Evolutionary conservation across 768 basidiomycete genomes (phyloP).

Genomic region (Tulasnella sp.): DNA sequence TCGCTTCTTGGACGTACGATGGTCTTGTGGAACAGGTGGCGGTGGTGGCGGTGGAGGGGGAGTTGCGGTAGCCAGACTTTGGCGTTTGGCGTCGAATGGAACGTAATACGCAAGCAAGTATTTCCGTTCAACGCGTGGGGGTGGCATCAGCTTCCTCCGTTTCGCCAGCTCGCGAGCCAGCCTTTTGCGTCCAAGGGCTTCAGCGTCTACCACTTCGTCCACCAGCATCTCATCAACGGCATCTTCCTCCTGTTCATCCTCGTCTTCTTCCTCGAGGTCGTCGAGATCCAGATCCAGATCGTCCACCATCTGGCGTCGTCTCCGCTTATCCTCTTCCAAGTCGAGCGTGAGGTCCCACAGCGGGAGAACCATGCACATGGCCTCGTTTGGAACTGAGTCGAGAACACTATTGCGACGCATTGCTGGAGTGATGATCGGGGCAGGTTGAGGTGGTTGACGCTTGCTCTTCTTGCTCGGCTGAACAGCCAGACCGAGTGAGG

Average conservation of each 20-base stretch:
- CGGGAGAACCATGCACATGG: slow-evolving; percentile 72
- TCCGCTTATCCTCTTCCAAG: slow-evolving; percentile 6
- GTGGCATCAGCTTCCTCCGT: background rate
- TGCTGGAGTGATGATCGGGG: background rate
- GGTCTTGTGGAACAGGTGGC: slow-evolving; percentile 15
- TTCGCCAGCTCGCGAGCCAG: background rate
- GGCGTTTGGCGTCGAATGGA: slow-evolving; percentile 31
- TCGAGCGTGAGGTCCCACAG: slow-evolving; percentile 39
- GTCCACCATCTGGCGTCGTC: slow-evolving; percentile 18
- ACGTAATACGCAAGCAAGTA: slow-evolving; percentile 78
- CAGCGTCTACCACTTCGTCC: background rate
- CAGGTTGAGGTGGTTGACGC: background rate
- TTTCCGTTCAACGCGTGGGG: slow-evolving; percentile 41
- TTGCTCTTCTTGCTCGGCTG: background rate
- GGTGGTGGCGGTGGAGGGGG: background rate
- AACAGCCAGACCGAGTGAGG: background rate
- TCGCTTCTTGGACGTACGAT: slow-evolving; percentile 33
- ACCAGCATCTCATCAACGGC: background rate
- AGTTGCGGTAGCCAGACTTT: slow-evolving; percentile 17
- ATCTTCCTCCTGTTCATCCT: slow-evolving; percentile 1
- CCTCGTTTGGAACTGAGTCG: slow-evolving; percentile 50
- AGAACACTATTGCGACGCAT: slow-evolving; percentile 30
- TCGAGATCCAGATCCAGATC: slow-evolving; percentile 18
- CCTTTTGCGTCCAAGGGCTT: background rate
- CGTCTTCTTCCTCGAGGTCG: slow-evolving; percentile 8